These are phyloP conservation scores for Passalora sequoiae DNA, from an alignment of 2,329 filamentous ascomycete species.

Conservation along the genomic window DNA sequence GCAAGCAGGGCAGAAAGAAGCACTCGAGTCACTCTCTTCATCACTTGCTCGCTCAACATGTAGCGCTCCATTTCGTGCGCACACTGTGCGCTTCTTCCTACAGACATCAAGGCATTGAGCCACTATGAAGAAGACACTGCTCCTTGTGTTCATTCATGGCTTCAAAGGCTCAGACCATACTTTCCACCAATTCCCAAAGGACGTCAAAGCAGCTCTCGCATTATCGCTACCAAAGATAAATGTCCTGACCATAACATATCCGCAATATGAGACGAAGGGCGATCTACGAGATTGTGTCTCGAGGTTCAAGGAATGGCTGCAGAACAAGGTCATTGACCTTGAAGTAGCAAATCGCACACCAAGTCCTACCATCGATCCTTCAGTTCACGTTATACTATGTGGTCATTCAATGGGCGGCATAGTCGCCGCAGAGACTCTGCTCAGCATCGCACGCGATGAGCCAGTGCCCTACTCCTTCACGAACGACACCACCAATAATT, in stretches of 20 bases:
- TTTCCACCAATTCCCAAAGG: conserved; percentile 69
- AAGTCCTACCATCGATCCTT: conserved; percentile 80
- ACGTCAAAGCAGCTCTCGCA: conserved; percentile 61
- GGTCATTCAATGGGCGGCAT: conserved; percentile 91
- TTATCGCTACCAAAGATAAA: conserved; percentile 63
- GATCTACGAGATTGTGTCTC: conserved; percentile 66
- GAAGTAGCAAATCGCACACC: conserved; percentile 77
- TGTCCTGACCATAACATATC: conserved; percentile 66
- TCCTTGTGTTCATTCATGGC: conserved; percentile 81
- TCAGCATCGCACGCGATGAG: conserved; percentile 66
- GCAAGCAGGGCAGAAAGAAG: too few species aligned
- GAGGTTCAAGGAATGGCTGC: conserved; percentile 74
- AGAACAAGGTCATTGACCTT: conserved; percentile 88
- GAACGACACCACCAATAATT: conserved; percentile 20
- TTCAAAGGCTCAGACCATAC: conserved; percentile 82
- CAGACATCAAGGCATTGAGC: neutral
- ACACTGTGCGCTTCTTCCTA: neutral
- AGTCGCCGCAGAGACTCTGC: conserved; percentile 81
- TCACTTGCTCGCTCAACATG: conserved; percentile 2
- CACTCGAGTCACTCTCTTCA: neutral
- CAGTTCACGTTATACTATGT: conserved; percentile 72
- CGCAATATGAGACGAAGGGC: conserved; percentile 75
- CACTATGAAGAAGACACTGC: conserved; percentile 62
- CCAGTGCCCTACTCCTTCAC: conserved; percentile 38
- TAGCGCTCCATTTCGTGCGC: neutral